phyloP scores from a whole-genome alignment of 2,329 filamentous ascomycete genomes.

The Metarhizium robertsii region DNA sequence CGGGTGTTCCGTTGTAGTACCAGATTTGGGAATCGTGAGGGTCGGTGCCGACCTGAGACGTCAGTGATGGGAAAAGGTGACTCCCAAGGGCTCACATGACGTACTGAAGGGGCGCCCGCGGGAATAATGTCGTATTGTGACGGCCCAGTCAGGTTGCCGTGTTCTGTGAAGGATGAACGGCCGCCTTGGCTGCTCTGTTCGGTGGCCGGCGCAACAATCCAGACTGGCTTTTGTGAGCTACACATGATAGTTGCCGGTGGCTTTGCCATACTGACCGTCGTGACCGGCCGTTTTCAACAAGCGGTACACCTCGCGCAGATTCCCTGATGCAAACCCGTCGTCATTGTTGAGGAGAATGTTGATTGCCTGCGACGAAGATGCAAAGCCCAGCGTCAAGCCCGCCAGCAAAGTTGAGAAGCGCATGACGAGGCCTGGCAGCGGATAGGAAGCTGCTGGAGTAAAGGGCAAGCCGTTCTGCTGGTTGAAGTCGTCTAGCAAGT shows the following conservation, averaged over 20 bases:
- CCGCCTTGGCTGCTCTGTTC: constrained; percentile 22
- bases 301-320: constrained; percentile 20
- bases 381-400: constrained; percentile 9
- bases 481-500: background rate
- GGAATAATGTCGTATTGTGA: constrained; percentile 20
- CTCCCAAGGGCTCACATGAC: background rate
- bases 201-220: constrained; percentile 20
- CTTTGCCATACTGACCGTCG: constrained; percentile 11
- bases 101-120: constrained; percentile 18
- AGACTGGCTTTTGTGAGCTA: constrained; percentile 10
- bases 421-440: constrained; percentile 7
- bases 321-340: constrained; percentile 21
- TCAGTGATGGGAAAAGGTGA: background rate
- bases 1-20: constrained; percentile 53
- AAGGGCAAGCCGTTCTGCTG: background rate
- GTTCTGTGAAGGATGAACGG: constrained; percentile 16
- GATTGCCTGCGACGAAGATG: constrained; percentile 12
- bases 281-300: constrained; percentile 19
- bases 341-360: constrained; percentile 22
- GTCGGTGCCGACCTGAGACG: constrained; percentile 33
- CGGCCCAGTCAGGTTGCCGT: constrained; percentile 17
- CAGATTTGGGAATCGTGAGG: constrained; percentile 44
- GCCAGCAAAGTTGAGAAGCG: constrained; percentile 12
- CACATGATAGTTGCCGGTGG: background rate
- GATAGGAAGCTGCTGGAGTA: background rate